Base-by-base conservation (phyloP, 2,329 filamentous ascomycete species). In the Ophiocordyceps sinensis region DNA sequence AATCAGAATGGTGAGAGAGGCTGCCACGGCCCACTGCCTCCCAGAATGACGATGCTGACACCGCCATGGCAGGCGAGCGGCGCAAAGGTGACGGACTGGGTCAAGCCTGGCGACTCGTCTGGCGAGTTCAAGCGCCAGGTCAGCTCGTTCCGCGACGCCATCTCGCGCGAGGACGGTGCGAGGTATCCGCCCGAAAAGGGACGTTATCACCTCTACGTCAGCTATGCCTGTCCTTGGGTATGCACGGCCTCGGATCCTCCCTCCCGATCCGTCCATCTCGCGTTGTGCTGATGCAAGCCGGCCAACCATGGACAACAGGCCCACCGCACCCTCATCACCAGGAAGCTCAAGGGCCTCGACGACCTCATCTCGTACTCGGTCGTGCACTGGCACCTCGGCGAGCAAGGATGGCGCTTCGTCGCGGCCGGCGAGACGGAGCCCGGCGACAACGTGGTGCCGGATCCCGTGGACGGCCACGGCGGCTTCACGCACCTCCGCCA, bases 201-300 rank as follows among this genome's bases (percentile, higher is more conserved):
- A 41, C 75, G 91, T 42, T 98, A 98, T 60, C 91, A 98, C 64
- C 77, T 98, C 52, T 98, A 89, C 58, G 82, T 94, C 50, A 89
- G 82, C 53, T 94, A 94, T 62, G 88, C 88, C 7, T 95, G 88
- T 62, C 88, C 88, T 4, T 95, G 88, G 88, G 80, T 69, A 51
- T 41, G 63, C 7, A 21, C n/a, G n/a, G n/a, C n/a, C 32, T 23
- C 26, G n/a, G 15, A 5, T 15, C 13, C 14, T 26, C 9, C 19
- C n/a, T 10, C 31, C 19, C 17, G 15, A 9, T 19, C 28, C 26
- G 6, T n/a, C 19, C 14, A 3, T 5, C 5, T 14, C 32, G 17
- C 14, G 7, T 1, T 11, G 32, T 35, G 17, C 13, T 17, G 19
- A 23, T 14, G 17, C 17, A 15, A 5, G 8, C n/a, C n/a, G n/a